These are phyloP conservation scores for Yamadazyma sp. DNA, from an alignment of 1,139 yeast species.

Conservation along the genomic window DNA sequence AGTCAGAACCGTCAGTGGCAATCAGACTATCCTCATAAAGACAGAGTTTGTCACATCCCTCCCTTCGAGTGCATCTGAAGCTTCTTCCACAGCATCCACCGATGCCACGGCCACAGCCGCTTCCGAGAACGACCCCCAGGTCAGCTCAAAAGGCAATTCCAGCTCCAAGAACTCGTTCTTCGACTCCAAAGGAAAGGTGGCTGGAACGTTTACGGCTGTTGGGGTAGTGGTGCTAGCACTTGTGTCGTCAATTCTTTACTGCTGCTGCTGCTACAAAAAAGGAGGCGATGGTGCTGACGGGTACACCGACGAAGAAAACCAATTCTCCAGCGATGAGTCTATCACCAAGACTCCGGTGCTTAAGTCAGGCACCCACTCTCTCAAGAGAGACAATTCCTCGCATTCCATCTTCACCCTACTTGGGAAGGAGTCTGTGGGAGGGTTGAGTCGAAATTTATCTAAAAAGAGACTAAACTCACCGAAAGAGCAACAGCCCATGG, in stretches of 20 bases:
- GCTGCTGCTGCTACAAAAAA: slow-evolving; percentile 32
- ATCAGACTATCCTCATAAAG: slow-evolving; percentile 19
- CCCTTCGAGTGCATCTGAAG: slow-evolving; percentile 7
- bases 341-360: slow-evolving; percentile 15
- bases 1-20: slow-evolving; percentile 27
- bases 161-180: slow-evolving; percentile 37
- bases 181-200: slow-evolving; percentile 63
- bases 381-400: slow-evolving; percentile 34
- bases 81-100: slow-evolving; percentile 5
- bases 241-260: slow-evolving; percentile 32
- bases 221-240: slow-evolving; percentile 53
- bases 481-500: slow-evolving; percentile 11
- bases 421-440: slow-evolving; percentile 24
- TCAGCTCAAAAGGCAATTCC: slow-evolving; percentile 1
- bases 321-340: slow-evolving; percentile 18
- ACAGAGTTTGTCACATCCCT: slow-evolving; percentile 21
- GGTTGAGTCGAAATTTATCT: slow-evolving; percentile 32
- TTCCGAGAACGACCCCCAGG: slow-evolving; percentile 11
- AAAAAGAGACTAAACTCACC: slow-evolving; percentile 28
- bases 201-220: slow-evolving; percentile 72
- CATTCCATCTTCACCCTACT: slow-evolving; percentile 37
- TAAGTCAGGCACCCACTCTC: slow-evolving; percentile 15
- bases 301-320: slow-evolving; percentile 43
- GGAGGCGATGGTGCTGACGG: slow-evolving; percentile 25
- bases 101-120: slow-evolving; percentile 1